Evolutionary conservation across 1,284 basidiomycete genomes (phyloP).

Genomic region (Mycosarcoma mackinlayi): DNA sequence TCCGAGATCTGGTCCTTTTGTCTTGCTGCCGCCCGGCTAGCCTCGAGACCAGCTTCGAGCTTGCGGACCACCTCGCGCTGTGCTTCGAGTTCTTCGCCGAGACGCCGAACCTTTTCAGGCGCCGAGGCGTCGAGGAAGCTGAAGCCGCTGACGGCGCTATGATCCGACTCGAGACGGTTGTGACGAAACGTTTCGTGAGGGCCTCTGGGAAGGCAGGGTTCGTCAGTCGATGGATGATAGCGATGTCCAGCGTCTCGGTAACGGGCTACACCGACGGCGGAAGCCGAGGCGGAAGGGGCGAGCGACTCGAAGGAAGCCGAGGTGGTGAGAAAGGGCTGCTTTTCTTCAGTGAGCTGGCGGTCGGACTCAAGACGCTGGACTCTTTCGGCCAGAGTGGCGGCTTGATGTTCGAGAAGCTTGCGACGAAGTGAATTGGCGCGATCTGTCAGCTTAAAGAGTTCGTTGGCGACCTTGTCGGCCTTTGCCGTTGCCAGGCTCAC

Average conservation of each 20-base stretch:
- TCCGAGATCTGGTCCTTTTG: conserved; percentile 18
- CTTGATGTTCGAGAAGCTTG: conserved; percentile 56
- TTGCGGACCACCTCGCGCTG: conserved; percentile 30
- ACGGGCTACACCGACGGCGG: conserved; percentile 30
- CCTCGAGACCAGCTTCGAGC: conserved; percentile 23
- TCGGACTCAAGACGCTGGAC: conserved; percentile 48
- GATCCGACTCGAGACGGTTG: conserved; percentile 39
- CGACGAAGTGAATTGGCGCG: conserved; percentile 39
- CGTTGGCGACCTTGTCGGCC: conserved; percentile 52
- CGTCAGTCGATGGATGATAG: conserved; percentile 22
- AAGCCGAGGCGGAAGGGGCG: conserved; percentile 37
- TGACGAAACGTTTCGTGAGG: conserved; percentile 34
- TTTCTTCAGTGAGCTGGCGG: conserved; percentile 36
- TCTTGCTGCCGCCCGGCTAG: conserved; percentile 16
- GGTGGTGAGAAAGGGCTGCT: conserved; percentile 33
- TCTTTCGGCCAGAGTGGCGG: conserved; percentile 49
- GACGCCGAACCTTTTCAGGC: conserved; percentile 37
- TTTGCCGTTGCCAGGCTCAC: conserved; percentile 43
- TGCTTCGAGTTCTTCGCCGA: conserved; percentile 28
- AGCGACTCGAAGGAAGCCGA: conserved; percentile 45
- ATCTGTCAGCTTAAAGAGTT: conserved; percentile 48
- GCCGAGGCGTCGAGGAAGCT: conserved; percentile 42
- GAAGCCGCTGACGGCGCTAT: conserved; percentile 46
- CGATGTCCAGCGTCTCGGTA: conserved; percentile 18
- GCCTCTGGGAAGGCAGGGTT: conserved; percentile 29